These are phyloP conservation scores for Fragilaria crotonensis DNA, from an alignment of 108 stramenopile genomes.

Conservation along the genomic window DNA sequence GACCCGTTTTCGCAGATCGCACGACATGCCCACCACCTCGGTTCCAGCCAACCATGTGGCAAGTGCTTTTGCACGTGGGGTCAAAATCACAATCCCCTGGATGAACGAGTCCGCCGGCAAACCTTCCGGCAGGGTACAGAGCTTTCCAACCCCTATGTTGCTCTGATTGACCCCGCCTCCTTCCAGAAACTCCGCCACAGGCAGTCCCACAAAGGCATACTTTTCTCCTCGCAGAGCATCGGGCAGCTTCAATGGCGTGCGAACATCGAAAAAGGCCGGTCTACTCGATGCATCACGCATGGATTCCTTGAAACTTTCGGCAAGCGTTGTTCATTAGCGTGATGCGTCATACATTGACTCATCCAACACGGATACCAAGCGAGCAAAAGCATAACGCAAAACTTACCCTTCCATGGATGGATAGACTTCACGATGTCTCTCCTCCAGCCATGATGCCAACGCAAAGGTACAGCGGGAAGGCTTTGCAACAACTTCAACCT, in stretches of 20 bases:
- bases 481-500: slow-evolving; percentile 69
- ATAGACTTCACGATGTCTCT: slow-evolving; percentile 77
- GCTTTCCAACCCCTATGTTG: slow-evolving; percentile 75
- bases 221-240: slow-evolving; percentile 93
- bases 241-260: slow-evolving; percentile 87
- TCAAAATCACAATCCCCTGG: slow-evolving; percentile 88
- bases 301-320: slow-evolving; percentile 46
- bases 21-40: slow-evolving; percentile 77
- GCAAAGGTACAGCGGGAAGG: slow-evolving; percentile 90
- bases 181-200: slow-evolving; percentile 80
- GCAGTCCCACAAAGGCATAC: slow-evolving; percentile 92
- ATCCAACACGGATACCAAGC: not conserved
- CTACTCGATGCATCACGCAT: slow-evolving; percentile 53
- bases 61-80: slow-evolving; percentile 73
- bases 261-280: slow-evolving; percentile 71
- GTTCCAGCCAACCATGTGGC: slow-evolving; percentile 92
- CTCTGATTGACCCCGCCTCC: slow-evolving; percentile 70
- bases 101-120: slow-evolving; percentile 86
- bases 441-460: slow-evolving; percentile 87
- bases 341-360: not conserved
- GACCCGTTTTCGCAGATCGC: slow-evolving; percentile 80
- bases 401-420: slow-evolving; percentile 82
- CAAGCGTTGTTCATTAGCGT: too few relatives aligned
- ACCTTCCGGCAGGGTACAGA: slow-evolving; percentile 49
- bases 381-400: not conserved